phyloP scores from a whole-genome alignment of 164 flowering plant species.

The Vitis amurensis region DNA sequence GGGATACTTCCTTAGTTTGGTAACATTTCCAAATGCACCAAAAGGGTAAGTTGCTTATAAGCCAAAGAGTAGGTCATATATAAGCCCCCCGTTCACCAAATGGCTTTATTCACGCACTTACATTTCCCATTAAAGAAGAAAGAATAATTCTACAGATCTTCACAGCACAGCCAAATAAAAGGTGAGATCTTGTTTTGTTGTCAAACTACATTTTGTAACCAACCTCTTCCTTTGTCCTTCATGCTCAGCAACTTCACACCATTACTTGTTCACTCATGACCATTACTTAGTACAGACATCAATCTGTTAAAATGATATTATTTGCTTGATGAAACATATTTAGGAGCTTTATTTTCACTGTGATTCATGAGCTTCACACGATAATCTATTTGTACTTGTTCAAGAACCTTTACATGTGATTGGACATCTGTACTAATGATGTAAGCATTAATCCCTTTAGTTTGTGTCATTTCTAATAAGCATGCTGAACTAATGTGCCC shows the following conservation, averaged over 20 bases:
- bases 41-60: background rate
- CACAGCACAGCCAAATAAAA: background rate
- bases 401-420: no score
- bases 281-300: background rate
- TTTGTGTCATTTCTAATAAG: background rate
- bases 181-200: background rate
- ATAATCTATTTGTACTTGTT: no score
- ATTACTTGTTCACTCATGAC: background rate
- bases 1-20: background rate
- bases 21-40: background rate
- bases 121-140: constrained; percentile 1
- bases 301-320: no score
- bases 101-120: background rate
- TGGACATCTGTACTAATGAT: no score
- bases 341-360: no score
- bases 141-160: background rate
- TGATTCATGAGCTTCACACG: no score
- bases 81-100: background rate
- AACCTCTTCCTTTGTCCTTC: background rate
- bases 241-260: background rate
- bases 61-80: background rate
- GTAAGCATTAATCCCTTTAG: background rate
- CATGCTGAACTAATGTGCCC: background rate
- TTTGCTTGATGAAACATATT: no score
- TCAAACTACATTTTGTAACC: background rate